Evolutionary conservation across 192 early-diverging fungal genomes (phyloP).

Genomic region (Backusella luteola): DNA sequence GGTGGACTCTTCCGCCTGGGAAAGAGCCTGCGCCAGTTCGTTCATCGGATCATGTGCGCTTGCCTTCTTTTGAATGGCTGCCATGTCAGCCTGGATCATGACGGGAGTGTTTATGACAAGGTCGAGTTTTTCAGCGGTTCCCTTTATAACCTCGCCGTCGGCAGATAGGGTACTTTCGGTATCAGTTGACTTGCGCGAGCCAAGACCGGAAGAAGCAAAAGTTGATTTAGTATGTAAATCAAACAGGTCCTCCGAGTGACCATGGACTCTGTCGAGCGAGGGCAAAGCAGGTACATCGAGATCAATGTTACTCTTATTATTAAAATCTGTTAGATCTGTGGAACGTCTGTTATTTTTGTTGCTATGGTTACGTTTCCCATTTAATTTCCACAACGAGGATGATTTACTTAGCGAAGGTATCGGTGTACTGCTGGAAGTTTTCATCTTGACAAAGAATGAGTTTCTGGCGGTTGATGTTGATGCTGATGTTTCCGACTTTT

Average conservation of each 20-base stretch:
- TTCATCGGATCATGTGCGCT: not conserved
- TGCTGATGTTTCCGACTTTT: not conserved
- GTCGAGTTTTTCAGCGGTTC: not conserved
- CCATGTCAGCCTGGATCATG: not conserved
- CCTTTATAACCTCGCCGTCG: not conserved
- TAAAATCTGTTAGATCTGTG: slow-evolving; percentile 3
- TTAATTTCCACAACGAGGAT: not conserved
- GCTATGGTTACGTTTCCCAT: not conserved
- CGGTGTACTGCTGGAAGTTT: not conserved
- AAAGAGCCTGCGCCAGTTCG: not conserved
- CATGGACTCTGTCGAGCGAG: not conserved
- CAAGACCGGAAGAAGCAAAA: not conserved
- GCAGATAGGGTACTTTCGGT: not conserved
- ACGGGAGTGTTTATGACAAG: not conserved
- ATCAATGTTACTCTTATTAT: not conserved
- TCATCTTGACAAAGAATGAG: not conserved
- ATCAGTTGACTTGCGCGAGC: not conserved
- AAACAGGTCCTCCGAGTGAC: not conserved
- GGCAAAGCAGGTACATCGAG: not conserved
- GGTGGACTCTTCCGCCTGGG: not conserved
- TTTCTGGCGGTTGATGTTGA: not conserved
- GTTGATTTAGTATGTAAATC: not conserved
- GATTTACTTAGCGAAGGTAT: not conserved
- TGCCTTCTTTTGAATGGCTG: not conserved
- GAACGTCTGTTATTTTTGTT: not conserved